A percentile compares a stretch with the other conserved stretches of the same genome.
These are phyloP conservation scores for Ceratocystis huliohia DNA, from an alignment of 2,329 filamentous ascomycete genomes.

Conservation along the genomic window DNA sequence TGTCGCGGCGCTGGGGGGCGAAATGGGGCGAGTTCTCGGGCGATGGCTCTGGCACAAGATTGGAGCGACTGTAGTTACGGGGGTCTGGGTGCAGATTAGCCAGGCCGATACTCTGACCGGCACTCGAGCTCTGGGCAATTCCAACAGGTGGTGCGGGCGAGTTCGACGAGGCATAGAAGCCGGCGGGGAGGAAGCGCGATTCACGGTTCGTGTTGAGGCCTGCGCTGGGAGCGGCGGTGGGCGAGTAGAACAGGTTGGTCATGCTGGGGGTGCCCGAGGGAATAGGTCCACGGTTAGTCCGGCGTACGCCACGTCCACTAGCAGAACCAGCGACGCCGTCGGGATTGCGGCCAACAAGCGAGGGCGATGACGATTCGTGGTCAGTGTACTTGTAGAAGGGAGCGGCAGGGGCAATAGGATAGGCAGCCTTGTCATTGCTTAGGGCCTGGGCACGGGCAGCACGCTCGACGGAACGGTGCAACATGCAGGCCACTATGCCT, in stretches of 20 bases:
- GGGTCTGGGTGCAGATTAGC: slow-evolving; percentile 50
- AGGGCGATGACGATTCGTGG: slow-evolving; percentile 37
- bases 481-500: slow-evolving; percentile 71
- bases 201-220: slow-evolving; percentile 50
- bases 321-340: slow-evolving; percentile 25
- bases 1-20: slow-evolving; percentile 34
- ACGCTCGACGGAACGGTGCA: slow-evolving; percentile 80
- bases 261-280: slow-evolving; percentile 47
- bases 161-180: slow-evolving; percentile 70
- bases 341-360: slow-evolving; percentile 27
- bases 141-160: slow-evolving; percentile 35
- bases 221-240: slow-evolving; percentile 63
- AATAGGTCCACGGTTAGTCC: slow-evolving; percentile 39
- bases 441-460: slow-evolving; percentile 64
- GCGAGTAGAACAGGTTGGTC: slow-evolving; percentile 84
- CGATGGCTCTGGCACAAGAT: slow-evolving; percentile 34
- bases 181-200: slow-evolving; percentile 75
- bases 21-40: slow-evolving; percentile 55
- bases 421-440: slow-evolving; percentile 56
- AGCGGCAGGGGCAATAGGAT: slow-evolving; percentile 40
- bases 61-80: slow-evolving; percentile 34
- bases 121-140: slow-evolving; percentile 24
- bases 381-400: slow-evolving; percentile 55
- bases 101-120: slow-evolving; percentile 44
- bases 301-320: slow-evolving; percentile 39